Percentiles rank a stretch among this genome's conserved stretches.
Conservation (phyloP, 441 rosid genomes). For the Manihot esculenta region DNA sequence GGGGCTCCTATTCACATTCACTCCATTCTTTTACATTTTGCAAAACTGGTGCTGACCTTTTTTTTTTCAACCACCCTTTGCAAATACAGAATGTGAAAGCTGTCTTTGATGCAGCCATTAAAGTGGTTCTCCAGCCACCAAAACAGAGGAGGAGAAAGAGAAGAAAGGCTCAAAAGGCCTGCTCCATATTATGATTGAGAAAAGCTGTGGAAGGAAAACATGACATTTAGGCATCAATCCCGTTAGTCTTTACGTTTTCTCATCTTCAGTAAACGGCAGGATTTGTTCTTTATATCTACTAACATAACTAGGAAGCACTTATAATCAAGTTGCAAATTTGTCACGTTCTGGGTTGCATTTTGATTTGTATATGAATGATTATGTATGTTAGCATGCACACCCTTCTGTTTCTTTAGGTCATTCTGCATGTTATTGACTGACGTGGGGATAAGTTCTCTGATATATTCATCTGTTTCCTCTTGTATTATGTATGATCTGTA, state of each 20-base stretch:
- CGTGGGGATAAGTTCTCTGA: background rate
- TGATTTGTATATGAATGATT: constrained; percentile 34
- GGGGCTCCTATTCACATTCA: no score
- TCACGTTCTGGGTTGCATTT: constrained; percentile 15
- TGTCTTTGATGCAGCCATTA: constrained; percentile 93
- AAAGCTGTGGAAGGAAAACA: constrained; percentile 16
- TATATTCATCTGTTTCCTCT: background rate
- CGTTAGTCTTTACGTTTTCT: constrained; percentile 20
- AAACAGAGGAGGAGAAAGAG: constrained; percentile 89
- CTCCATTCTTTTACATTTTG: background rate
- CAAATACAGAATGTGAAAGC: constrained; percentile 80
- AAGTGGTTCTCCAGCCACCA: constrained; percentile 92
- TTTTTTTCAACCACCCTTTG: constrained; percentile 12
- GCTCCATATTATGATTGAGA: constrained; percentile 67
- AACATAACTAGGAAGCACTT: constrained; percentile 38
- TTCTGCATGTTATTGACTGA: constrained; percentile 21
- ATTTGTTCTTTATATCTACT: constrained; percentile 36
- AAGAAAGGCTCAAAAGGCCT: constrained; percentile 65
- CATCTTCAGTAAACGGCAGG: constrained; percentile 27
- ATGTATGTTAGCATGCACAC: constrained; percentile 17
- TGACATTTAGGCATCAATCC: constrained; percentile 25
- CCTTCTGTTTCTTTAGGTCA: constrained; percentile 23
- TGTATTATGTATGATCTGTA: constrained; percentile 20
- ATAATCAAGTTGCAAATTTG: constrained; percentile 21
- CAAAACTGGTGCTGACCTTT: background rate